A percentile compares a stretch with the other conserved stretches of the same genome.
Evolutionary conservation across 139 green algal genomes (phyloP).

Genomic region (Chlamydomonas schloesseri): DNA sequence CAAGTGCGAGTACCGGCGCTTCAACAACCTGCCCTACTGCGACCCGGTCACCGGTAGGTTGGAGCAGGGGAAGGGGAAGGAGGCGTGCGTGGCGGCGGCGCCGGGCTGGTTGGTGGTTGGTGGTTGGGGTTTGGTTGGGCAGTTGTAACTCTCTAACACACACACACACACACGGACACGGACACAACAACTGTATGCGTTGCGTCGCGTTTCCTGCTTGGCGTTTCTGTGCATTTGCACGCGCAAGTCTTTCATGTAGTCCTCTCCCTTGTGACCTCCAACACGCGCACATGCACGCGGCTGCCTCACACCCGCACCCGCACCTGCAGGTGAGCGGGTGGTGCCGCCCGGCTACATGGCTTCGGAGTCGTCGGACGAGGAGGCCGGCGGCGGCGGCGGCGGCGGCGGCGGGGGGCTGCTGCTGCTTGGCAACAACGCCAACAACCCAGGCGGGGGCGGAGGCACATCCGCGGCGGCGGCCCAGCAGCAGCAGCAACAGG

Average conservation of each 20-base stretch:
- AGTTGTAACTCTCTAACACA: too few species aligned
- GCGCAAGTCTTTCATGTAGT: too few species aligned
- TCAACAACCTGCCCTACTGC: conserved; percentile 44
- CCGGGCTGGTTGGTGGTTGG: not conserved
- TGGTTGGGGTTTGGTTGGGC: not conserved
- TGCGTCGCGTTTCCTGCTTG: too few species aligned
- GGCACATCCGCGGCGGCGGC: too few species aligned
- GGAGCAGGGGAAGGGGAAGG: not conserved
- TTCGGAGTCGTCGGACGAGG: not conserved
- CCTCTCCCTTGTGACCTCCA: too few species aligned
- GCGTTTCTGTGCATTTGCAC: too few species aligned
- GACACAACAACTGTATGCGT: too few species aligned
- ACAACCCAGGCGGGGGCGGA: too few species aligned
- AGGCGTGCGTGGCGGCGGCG: not conserved
- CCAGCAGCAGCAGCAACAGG: too few species aligned
- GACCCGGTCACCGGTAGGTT: conserved; percentile 22
- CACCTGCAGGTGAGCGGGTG: conserved; percentile 18
- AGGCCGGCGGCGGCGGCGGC: not conserved
- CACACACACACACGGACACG: too few species aligned
- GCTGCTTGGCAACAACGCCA: not conserved
- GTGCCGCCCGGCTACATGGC: conserved; percentile 18
- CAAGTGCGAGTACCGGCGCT: conserved; percentile 36
- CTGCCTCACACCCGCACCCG: not conserved
- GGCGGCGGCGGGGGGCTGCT: not conserved
- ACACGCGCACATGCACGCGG: too few species aligned